Evolutionary conservation across 2,329 filamentous ascomycete species (phyloP).

Genomic region (Dothiorella sarmentorum): DNA sequence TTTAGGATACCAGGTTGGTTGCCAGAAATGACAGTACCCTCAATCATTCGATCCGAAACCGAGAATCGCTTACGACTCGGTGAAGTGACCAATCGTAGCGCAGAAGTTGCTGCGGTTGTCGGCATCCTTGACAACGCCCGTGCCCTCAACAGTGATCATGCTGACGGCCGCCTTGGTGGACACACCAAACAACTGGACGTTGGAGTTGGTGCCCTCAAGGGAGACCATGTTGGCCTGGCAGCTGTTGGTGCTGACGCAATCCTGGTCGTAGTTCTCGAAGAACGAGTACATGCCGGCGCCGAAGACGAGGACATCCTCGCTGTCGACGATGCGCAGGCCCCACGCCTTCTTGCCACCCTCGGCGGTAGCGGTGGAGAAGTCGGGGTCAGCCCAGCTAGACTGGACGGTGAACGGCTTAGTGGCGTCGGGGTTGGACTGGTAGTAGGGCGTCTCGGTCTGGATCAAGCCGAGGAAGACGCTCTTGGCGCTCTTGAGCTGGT

Average conservation of each 20-base stretch:
- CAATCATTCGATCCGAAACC: not conserved
- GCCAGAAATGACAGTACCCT: constrained; percentile 7
- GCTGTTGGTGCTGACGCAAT: constrained; percentile 44
- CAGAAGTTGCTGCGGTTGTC: constrained; percentile 50
- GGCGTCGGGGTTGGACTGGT: constrained; percentile 62
- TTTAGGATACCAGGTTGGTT: not conserved
- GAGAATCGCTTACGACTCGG: not conserved
- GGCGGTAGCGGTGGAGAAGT: constrained; percentile 37
- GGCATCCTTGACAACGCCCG: constrained; percentile 37
- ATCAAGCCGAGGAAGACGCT: constrained; percentile 63
- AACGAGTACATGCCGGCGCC: constrained; percentile 55
- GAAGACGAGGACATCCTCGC: constrained; percentile 44
- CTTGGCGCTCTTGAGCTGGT: constrained; percentile 59
- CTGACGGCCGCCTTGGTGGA: constrained; percentile 49
- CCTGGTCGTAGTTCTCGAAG: constrained; percentile 57
- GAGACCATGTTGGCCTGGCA: constrained; percentile 53
- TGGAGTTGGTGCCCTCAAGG: constrained; percentile 39
- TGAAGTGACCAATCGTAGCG: constrained; percentile 40
- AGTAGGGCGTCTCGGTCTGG: constrained; percentile 71
- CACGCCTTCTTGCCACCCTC: constrained; percentile 39
- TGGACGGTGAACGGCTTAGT: constrained; percentile 54
- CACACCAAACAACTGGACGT: constrained; percentile 47
- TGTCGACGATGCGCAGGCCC: constrained; percentile 44
- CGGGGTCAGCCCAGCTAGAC: constrained; percentile 42
- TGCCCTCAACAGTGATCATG: constrained; percentile 44